Evolutionary conservation across 1,284 basidiomycete species (phyloP).

Genomic region (Tilletia indica): DNA sequence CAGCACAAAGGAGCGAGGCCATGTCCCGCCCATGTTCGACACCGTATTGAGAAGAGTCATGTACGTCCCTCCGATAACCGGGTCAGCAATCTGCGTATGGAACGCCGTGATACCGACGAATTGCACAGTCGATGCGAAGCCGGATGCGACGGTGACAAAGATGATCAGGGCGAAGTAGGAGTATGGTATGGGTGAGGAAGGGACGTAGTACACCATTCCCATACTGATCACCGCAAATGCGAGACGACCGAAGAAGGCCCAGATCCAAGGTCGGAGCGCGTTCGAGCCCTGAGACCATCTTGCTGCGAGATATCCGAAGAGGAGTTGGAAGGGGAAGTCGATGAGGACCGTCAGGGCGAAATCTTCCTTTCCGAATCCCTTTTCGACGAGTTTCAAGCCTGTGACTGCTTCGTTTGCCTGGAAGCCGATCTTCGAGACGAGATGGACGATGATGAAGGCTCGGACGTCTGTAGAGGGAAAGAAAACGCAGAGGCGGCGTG

Average conservation of each 20-base stretch:
- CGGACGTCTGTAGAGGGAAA: conserved; percentile 71
- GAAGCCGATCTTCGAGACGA: conserved; percentile 92
- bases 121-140: conserved; percentile 91
- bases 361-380: conserved; percentile 91
- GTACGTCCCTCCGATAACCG: conserved; percentile 75
- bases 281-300: conserved; percentile 66
- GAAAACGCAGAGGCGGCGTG: conserved; percentile 38
- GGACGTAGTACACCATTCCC: conserved; percentile 80
- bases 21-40: conserved; percentile 94
- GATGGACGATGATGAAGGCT: conserved; percentile 78
- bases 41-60: conserved; percentile 84
- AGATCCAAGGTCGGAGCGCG: conserved; percentile 68
- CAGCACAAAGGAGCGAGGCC: conserved; percentile 89
- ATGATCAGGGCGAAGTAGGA: conserved; percentile 79
- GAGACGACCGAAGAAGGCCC: conserved; percentile 85
- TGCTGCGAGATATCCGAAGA: conserved; percentile 93
- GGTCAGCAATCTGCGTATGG: conserved; percentile 95
- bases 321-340: conserved; percentile 96
- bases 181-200: conserved; percentile 63
- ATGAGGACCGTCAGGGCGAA: conserved; percentile 90
- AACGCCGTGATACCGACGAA: conserved; percentile 98
- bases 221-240: conserved; percentile 70
- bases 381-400: conserved; percentile 91
- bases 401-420: conserved; percentile 92
- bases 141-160: conserved; percentile 76